phyloP scores from a whole-genome alignment of 805 yeast genomes.

The Kodamaea jinghongensis region DNA sequence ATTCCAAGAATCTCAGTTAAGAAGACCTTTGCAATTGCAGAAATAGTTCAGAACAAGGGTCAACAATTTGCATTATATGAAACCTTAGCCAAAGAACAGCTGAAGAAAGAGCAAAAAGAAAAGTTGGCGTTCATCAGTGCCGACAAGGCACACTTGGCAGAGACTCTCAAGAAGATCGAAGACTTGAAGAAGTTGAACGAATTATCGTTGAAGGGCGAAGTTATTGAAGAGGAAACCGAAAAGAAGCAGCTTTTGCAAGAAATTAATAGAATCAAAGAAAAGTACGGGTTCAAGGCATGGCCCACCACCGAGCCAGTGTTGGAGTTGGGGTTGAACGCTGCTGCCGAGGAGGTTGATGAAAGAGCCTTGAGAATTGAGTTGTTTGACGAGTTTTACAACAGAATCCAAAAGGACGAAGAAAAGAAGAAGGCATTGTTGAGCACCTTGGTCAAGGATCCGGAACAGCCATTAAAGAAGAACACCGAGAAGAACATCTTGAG shows the following conservation, averaged over 20 bases:
- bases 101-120: conserved; percentile 60
- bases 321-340: conserved; percentile 27
- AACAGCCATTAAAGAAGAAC: conserved; percentile 44
- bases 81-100: conserved; percentile 65
- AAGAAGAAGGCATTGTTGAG: conserved; percentile 31
- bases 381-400: conserved; percentile 29
- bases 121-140: conserved; percentile 54
- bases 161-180: conserved; percentile 31
- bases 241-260: conserved; percentile 24
- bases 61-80: conserved; percentile 84
- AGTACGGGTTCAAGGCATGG: conserved; percentile 39
- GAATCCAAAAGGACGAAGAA: conserved; percentile 21
- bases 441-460: conserved; percentile 25
- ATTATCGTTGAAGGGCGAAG: conserved; percentile 24
- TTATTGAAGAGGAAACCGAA: conserved; percentile 20
- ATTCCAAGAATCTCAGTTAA: conserved; percentile 80
- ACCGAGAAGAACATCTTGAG: conserved; percentile 71
- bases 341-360: conserved; percentile 25
- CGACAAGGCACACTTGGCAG: conserved; percentile 33
- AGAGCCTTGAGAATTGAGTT: conserved; percentile 28
- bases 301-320: conserved; percentile 41
- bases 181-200: conserved; percentile 38
- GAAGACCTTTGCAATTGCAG: conserved; percentile 89
- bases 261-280: conserved; percentile 35
- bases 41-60: conserved; percentile 84